Base-by-base conservation (phyloP, 2,329 filamentous ascomycete genomes). In the Aspergillus sp. region DNA sequence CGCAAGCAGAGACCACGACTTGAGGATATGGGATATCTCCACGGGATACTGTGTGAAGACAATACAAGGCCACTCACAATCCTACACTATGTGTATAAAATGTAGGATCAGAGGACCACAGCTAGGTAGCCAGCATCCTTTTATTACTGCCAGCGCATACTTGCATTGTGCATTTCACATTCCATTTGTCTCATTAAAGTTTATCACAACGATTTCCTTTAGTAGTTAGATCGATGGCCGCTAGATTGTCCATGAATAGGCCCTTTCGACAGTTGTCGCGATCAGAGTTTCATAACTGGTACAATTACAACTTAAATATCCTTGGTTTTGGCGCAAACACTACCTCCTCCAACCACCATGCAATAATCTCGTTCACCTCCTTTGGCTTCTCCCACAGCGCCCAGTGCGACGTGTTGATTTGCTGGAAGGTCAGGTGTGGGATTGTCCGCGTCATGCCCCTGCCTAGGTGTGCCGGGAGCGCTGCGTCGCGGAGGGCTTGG, bases 1-100 rank as follows among this genome's bases (percentile, higher is more conserved):
- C 49, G 89, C 89, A 5, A 91, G 86, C 57, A 77, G 90, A 63
- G 90, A 96, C 66, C 86, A 85, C 65, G 86, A 86, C 2, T 73
- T 96, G 44, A 79, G 85, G 48, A 85, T 96, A 66, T 96, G 91
- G 90, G 89, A 96, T 61, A 86, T 91, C 28, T 89, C 86, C 29
- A 96, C 89, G 0, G 90, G 91, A 5, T 96, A 90, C 65, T 95
- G 89, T 61, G 78, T 96, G 39, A 89, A 88, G 66, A 95, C 90
- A n/a, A 77, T 96, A 52, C 79, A 82, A 30, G 89, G 90, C 1
- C 90, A 96, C 19, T 19, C 19, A 19, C 19, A 19, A 19, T 19
- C 19, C 19, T 19, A 19, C 19, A 19, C 19, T 19, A 19, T 19
- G 19, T 19, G 19, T 19, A 19, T 19, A 19, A 19, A 19, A 19